These are phyloP conservation scores for Zelopaecilomyces penicillatus DNA, from an alignment of 2,329 filamentous ascomycete species.

Conservation along the genomic window DNA sequence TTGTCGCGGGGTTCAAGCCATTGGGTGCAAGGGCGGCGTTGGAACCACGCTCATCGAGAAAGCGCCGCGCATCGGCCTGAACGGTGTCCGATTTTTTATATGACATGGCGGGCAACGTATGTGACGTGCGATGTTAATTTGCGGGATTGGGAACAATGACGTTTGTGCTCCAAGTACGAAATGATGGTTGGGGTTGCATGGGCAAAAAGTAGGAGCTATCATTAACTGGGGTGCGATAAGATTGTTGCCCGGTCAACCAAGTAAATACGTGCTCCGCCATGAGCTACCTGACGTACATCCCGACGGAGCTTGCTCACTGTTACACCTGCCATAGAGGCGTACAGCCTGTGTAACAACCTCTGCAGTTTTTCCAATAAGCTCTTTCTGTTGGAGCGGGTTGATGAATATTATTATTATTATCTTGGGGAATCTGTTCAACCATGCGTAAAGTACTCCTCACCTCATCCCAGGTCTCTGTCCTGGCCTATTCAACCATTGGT, in stretches of 20 bases:
- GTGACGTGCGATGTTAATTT: too few species aligned
- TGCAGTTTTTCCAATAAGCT: too few species aligned
- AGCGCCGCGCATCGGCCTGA: slow-evolving; percentile 69
- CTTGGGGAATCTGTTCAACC: slow-evolving; percentile 1
- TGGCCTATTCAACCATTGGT: slow-evolving; percentile 57
- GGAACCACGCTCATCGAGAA: slow-evolving; percentile 88
- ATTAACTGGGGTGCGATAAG: slow-evolving; percentile 23
- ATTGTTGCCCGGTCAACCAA: slow-evolving; percentile 36
- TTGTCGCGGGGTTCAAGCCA: slow-evolving; percentile 87
- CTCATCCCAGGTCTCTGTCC: slow-evolving; percentile 61
- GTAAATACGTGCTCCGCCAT: slow-evolving; percentile 11
- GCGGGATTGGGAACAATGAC: not conserved
- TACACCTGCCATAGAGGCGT: too few species aligned
- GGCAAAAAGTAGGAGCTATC: too few species aligned
- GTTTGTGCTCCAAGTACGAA: slow-evolving; percentile 1
- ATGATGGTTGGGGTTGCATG: slow-evolving; percentile 5
- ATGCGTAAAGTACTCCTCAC: slow-evolving; percentile 51
- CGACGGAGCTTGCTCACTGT: slow-evolving; percentile 5
- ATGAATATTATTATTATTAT: not conserved
- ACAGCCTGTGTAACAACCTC: too few species aligned
- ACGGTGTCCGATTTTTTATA: slow-evolving; percentile 43
- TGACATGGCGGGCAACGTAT: slow-evolving; percentile 18
- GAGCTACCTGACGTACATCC: not conserved
- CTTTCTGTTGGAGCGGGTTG: too few species aligned
- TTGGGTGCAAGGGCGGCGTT: slow-evolving; percentile 66